Evolutionary conservation across 2,329 filamentous ascomycete genomes (phyloP), one percentile per base, ranked within the genome.

Genomic region (Fusarium albosuccineum): DNA sequence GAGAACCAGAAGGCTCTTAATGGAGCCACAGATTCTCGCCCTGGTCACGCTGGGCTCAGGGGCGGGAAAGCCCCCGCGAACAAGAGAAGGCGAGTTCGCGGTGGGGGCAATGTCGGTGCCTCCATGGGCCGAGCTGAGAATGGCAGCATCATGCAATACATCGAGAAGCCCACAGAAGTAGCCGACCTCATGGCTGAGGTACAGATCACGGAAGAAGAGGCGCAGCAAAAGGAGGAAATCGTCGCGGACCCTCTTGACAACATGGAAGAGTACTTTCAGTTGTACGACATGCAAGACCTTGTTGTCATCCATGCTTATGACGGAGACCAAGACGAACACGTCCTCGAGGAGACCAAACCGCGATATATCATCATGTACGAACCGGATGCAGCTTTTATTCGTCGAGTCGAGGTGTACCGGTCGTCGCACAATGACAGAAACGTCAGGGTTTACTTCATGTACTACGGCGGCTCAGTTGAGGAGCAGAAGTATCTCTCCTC

Each of bases 291-390:
- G 89, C 87, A 93, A 70, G 92, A 97, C 69, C 83, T 98, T 17
- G 86, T 98, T 11, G 89, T 97, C 40, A 85, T 98, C 16, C 96
- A 98, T 77, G 92, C 96, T 1, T 99, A 97, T 76, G 94, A 97
- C 62, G 94, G 94, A 10, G 96, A 98, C 76, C 91, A 95, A 82
- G 96, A 99, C 77, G 96, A 98, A 76, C 93, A 97, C 76, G 86
- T 98, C n/a, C 86, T 99, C 2, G 95, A 99, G 77, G 96, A 99
- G 79, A 86, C 96, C 60, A 94, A 92, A 74, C 96, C 96, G 34
- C 90, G 92, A 62, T 97, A 97, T 78, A 93, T 99, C 61, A 92
- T 99, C 81, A 98, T 99, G 96, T 99, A 97, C 78, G 96, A 98
- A 76, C 95, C 96, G 1, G 94, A 98, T 69, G 89, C 95, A 4